Evolutionary conservation across 192 early-diverging fungal species (phyloP).

Genomic region (Diversispora eburnea): DNA sequence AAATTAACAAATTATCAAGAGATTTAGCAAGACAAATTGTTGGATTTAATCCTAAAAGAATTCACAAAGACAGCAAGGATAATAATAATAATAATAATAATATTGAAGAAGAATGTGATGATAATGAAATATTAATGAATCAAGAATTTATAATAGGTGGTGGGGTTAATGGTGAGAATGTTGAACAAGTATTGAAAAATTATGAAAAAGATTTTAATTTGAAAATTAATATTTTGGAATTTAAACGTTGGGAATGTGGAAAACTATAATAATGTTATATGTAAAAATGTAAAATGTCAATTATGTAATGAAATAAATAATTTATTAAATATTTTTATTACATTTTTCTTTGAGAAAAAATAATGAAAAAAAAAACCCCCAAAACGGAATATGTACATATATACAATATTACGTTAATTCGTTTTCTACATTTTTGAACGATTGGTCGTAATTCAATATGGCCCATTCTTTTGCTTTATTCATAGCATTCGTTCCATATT

Average conservation of each 20-base stretch:
- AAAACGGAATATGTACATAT: too few species aligned
- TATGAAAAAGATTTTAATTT: slow-evolving; percentile 44
- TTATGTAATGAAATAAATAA: too few species aligned
- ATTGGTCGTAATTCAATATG: too few species aligned
- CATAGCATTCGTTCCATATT: too few species aligned
- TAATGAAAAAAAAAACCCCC: too few species aligned
- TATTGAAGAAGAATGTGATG: slow-evolving; percentile 44
- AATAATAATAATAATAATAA: slow-evolving; percentile 43
- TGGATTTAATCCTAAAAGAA: slow-evolving; percentile 67
- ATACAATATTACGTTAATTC: too few species aligned
- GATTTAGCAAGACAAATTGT: slow-evolving; percentile 86
- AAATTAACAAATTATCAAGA: slow-evolving; percentile 56
- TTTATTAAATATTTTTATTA: too few species aligned
- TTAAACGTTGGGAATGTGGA: slow-evolving; percentile 76
- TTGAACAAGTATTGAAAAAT: slow-evolving; percentile 58
- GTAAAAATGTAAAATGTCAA: too few species aligned
- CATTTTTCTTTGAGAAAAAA: too few species aligned
- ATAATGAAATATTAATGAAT: slow-evolving; percentile 48
- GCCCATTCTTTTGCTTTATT: too few species aligned
- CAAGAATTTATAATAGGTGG: slow-evolving; percentile 79
- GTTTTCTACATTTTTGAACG: too few species aligned
- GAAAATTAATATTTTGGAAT: slow-evolving; percentile 60
- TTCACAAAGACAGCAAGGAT: slow-evolving; percentile 46
- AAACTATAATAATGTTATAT: slow-evolving; percentile 42
- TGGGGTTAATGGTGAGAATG: slow-evolving; percentile 43